Evolutionary conservation across 2,329 filamentous ascomycete species (phyloP), one percentile per base, ranked within the genome.

Genomic region (Trichoderma afroharzianum): DNA sequence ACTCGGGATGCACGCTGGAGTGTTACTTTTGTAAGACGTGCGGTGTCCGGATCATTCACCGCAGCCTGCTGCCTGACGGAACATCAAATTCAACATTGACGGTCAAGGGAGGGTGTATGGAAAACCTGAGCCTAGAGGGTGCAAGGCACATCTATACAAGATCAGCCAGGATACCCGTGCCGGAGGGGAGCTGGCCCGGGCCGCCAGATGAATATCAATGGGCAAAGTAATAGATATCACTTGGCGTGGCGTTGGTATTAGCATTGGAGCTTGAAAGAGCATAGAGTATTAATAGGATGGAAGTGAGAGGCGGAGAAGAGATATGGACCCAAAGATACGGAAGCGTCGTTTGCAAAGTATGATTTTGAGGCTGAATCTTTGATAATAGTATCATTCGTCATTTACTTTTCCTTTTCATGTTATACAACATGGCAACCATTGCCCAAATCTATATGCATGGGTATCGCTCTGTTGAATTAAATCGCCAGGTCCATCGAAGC

Each of bases 41-140:
- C 75, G 85, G 85, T 11, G 81, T 81, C n/a, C 81, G 85, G 14
- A 67, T 87, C n/a, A 76, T 86, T 30, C 85, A 87, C 73, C 82
- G 83, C 58, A 77, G 80, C 53, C 76, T 81, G 26, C 74, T 81
- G 7, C 72, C 78, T 1, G 81, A 84, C 70, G 84, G 84, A 3
- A 78, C 73, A 4, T 77, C 80, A 5, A 77, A 80, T 28, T 36
- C 77, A 0, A 83, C 80, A 0, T 71, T 86, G 9, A 83, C 80
- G 24, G 76, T 87, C 73, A 87, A 87, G 77, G 85, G 83, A 4
- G 85, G 85, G 0, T 79, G 81, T 12, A 72, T 86, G 18, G 76
- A 83, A 24, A 84, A 82, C 0, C 74, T 87, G 33, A 78, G 80
- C 33, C 83, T 83, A 78, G 74, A 79, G 1, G 76, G 75, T 0